phyloP scores from a whole-genome alignment of 768 basidiomycete species.

The Leucocoprinus birnbaumii region DNA sequence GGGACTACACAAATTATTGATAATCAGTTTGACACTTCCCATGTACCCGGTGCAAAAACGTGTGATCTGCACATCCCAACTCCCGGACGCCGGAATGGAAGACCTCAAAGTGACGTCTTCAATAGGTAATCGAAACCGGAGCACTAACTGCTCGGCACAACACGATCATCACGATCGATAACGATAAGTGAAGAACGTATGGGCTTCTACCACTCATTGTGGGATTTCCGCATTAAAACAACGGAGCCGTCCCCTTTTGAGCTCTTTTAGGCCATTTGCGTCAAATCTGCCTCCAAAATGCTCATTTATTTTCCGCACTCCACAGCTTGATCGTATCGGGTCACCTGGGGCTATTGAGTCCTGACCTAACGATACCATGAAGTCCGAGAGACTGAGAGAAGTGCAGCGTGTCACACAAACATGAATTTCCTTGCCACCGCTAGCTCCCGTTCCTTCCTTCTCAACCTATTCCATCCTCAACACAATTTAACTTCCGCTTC shows the following conservation, averaged over 20 bases:
- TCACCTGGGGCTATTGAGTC: constrained; percentile 8
- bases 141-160: no score
- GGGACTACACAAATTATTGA: not conserved
- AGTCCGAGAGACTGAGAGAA: not conserved
- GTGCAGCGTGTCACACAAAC: constrained; percentile 2
- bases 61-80: not conserved
- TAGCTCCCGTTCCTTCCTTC: not conserved
- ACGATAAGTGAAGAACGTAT: constrained; percentile 1
- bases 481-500: not conserved
- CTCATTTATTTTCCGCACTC: constrained; percentile 4
- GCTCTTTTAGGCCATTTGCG: not conserved
- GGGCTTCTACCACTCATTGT: no score
- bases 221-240: no score
- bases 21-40: not conserved
- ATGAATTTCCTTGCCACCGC: constrained; percentile 2
- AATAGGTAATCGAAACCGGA: no score
- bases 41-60: not conserved
- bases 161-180: constrained; percentile 7
- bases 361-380: not conserved
- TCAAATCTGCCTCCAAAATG: not conserved
- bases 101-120: not conserved
- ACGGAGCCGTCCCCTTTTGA: not conserved
- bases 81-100: constrained; percentile 5
- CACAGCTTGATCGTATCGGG: not conserved
- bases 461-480: not conserved